phyloP scores from a whole-genome alignment of 2,329 filamentous ascomycete species.

The Sarocladium kiliense region DNA sequence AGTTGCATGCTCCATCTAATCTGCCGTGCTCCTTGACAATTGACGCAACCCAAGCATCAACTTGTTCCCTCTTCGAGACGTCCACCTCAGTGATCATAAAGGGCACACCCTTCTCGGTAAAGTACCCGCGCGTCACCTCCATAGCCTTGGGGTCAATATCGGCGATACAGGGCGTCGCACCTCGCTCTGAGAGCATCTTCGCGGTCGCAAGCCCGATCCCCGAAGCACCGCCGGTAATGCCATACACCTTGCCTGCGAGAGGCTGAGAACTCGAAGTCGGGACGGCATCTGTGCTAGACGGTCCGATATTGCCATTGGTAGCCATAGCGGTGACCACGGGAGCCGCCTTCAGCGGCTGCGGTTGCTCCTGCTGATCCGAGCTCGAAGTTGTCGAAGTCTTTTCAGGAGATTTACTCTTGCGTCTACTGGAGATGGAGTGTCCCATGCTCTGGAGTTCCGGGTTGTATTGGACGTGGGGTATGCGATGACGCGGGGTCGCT shows the following conservation, averaged over 20 bases:
- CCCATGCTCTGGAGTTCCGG: not conserved
- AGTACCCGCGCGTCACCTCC: conserved; percentile 24
- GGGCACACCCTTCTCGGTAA: conserved; percentile 17
- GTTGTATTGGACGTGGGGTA: not conserved
- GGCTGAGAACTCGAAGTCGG: not conserved
- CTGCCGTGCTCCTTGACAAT: conserved; percentile 41
- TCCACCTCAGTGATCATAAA: conserved; percentile 36
- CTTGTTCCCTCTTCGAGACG: conserved; percentile 38
- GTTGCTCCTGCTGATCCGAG: not conserved
- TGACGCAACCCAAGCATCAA: conserved; percentile 42
- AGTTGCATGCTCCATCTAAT: conserved; percentile 48
- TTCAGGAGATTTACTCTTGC: not conserved
- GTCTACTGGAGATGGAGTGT: conserved; percentile 2
- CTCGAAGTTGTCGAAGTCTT: not conserved
- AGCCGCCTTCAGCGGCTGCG: not conserved
- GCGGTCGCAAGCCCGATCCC: conserved; percentile 37
- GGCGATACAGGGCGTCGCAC: conserved; percentile 31
- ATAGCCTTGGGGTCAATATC: conserved; percentile 30
- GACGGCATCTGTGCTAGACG: not conserved
- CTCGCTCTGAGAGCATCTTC: conserved; percentile 28
- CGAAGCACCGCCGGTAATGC: conserved; percentile 26
- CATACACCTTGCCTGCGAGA: conserved; percentile 21
- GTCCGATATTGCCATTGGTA: not conserved
- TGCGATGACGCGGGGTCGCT: not conserved
- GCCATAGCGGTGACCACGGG: not conserved